phyloP scores from a whole-genome alignment of 2,329 filamentous ascomycete species.

The Arthrobotrys sphaeroides region DNA sequence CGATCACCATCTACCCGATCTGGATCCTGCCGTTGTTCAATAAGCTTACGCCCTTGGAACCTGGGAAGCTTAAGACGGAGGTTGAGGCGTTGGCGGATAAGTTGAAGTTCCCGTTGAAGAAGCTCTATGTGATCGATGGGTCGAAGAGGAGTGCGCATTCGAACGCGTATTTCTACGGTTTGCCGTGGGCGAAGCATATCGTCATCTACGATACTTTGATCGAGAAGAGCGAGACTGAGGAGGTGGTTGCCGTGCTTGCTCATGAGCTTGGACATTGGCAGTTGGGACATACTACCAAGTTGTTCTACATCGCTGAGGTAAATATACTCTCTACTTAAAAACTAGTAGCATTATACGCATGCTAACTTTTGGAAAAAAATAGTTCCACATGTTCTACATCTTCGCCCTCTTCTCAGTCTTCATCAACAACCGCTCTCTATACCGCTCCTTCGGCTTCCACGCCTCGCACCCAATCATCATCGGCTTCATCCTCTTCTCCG shows the following conservation, averaged over 20 bases:
- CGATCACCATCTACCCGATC: slow-evolving; percentile 95
- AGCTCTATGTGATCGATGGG: slow-evolving; percentile 93
- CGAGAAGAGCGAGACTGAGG: slow-evolving; percentile 80
- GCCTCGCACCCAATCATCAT: slow-evolving; percentile 89
- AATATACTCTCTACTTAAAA: slow-evolving; percentile 51
- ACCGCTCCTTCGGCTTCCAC: slow-evolving; percentile 88
- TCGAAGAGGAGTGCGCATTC: slow-evolving; percentile 88
- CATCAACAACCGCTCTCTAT: slow-evolving; percentile 92
- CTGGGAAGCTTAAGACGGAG: slow-evolving; percentile 84
- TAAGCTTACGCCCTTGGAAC: slow-evolving; percentile 90
- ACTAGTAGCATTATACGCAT: too few species aligned
- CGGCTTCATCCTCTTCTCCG: slow-evolving; percentile 96
- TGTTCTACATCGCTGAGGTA: slow-evolving; percentile 87
- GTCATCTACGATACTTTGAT: slow-evolving; percentile 98
- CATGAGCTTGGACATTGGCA: slow-evolving; percentile 99
- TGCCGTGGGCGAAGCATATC: slow-evolving; percentile 99
- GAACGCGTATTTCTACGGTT: slow-evolving; percentile 94
- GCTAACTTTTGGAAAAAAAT: too few species aligned
- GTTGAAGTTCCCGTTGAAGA: slow-evolving; percentile 89
- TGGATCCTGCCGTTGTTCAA: slow-evolving; percentile 96
- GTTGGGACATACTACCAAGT: slow-evolving; percentile 89
- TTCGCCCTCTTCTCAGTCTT: slow-evolving; percentile 97
- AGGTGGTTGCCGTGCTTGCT: slow-evolving; percentile 92
- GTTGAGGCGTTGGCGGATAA: slow-evolving; percentile 84
- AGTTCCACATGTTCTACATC: slow-evolving; percentile 95